Evolutionary conservation across 2,329 filamentous ascomycete species (phyloP), one percentile per base, ranked within the genome.

Genomic region (Magnaporthales sp.): DNA sequence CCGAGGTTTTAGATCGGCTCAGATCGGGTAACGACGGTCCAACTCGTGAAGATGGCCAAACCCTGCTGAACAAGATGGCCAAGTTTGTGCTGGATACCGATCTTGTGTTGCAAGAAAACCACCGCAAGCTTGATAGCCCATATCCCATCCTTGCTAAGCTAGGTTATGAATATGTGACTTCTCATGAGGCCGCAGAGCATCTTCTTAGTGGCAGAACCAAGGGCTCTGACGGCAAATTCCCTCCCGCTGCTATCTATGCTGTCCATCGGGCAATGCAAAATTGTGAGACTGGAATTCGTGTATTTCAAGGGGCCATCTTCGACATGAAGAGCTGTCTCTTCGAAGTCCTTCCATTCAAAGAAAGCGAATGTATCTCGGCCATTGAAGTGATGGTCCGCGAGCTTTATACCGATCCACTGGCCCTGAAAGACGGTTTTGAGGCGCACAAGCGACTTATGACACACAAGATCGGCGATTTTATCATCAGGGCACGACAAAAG

Each of bases 221-320:
- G 24, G 51, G 70, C 1, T 4, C 31, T 30, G 73, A 75, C 26
- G 75, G 74, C 1, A 76, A 75, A 10, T 82, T 83, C 66, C 77
- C 81, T 0, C 70, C 81, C 0, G 72, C 80, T 30, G 81, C 83
- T 9, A 76, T 92, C 5, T 91, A 92, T 71, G 90, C 91, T 4
- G 86, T 93, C 7, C 89, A 92, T 70, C 85, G 85, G 67, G 84
- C 88, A 9, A 74, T 94, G 8, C 75, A 82, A 27, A 80, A 82
- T 56, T 83, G 88, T 68, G 86, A 88, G 9, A 80, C 87, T 66
- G 85, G 81, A 30, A 91, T 93, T 72, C 80, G 81, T 2, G 79
- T 82, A 2, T 69, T 84, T 74, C 75, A 81, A 76, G 71, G 83
- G 69, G 74, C 82, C 76, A 75, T 83, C 76, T 73, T 74, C 22